Evolutionary conservation across 805 yeast species (phyloP).

Genomic region (Komagataella phaffii): DNA sequence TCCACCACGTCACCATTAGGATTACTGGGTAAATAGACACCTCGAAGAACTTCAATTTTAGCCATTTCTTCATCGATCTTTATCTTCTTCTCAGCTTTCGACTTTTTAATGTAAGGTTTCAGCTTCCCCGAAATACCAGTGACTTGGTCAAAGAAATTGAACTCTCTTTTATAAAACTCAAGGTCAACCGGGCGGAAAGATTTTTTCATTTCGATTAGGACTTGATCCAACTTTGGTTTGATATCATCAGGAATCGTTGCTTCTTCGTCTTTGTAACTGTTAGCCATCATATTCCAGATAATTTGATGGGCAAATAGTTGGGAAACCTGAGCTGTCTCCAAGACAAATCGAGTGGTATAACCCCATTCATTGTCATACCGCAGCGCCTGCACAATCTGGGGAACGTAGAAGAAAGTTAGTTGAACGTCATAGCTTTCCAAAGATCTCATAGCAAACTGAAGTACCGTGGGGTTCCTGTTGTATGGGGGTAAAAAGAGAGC

Average conservation of each 20-base stretch:
- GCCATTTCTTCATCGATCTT: conserved; percentile 96
- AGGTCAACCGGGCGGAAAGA: conserved; percentile 50
- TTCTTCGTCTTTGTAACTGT: conserved; percentile 83
- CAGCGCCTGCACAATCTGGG: conserved; percentile 90
- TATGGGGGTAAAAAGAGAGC: conserved; percentile 69
- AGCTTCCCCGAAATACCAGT: conserved; percentile 90
- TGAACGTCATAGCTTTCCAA: conserved; percentile 79
- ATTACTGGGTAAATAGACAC: conserved; percentile 88
- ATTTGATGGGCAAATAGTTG: conserved; percentile 94
- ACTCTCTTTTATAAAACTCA: conserved; percentile 67
- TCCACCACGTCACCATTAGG: conserved; percentile 94
- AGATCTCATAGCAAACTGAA: conserved; percentile 86
- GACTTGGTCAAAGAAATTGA: conserved; percentile 79
- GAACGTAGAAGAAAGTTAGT: conserved; percentile 89
- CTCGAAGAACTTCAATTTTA: conserved; percentile 54
- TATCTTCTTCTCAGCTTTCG: conserved; percentile 91
- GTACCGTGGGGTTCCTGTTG: conserved; percentile 47
- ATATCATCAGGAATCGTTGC: conserved; percentile 64
- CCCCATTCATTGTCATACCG: conserved; percentile 66
- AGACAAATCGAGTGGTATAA: conserved; percentile 74
- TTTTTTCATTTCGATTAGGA: conserved; percentile 48
- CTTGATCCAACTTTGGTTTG: conserved; percentile 72
- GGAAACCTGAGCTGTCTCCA: conserved; percentile 85
- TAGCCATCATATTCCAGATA: conserved; percentile 95
- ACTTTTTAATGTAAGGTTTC: conserved; percentile 85